A percentile compares a stretch with the other conserved stretches of the same genome.
These are phyloP conservation scores for Aureobasidium vineae DNA, from an alignment of 2,329 filamentous ascomycete genomes.

Conservation along the genomic window DNA sequence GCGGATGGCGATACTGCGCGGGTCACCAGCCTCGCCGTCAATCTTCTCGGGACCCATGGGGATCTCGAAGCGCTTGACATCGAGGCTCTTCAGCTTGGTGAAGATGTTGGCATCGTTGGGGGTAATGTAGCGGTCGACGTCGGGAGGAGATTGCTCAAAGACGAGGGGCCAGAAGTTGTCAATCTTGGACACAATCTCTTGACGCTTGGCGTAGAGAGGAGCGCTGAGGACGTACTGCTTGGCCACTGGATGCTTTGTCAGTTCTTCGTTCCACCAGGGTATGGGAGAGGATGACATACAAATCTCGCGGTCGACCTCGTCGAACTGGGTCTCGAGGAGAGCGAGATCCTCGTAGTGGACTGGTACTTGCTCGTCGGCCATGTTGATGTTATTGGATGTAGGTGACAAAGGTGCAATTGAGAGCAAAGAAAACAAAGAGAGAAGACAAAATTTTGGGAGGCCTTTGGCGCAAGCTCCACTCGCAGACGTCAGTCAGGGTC, in stretches of 20 bases:
- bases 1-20: constrained; percentile 72
- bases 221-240: constrained; percentile 66
- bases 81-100: constrained; percentile 65
- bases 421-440: background rate
- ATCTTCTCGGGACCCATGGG: constrained; percentile 43
- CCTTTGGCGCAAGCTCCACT: constrained; percentile 15
- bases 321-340: constrained; percentile 78
- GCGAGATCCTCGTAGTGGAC: constrained; percentile 74
- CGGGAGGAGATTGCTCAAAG: constrained; percentile 78
- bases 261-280: background rate
- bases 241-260: constrained; percentile 56
- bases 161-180: constrained; percentile 94
- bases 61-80: constrained; percentile 78
- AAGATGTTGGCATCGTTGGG: constrained; percentile 74
- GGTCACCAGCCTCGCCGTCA: constrained; percentile 63
- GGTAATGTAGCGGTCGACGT: constrained; percentile 86
- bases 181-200: constrained; percentile 67
- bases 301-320: constrained; percentile 77
- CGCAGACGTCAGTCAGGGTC: constrained; percentile 11
- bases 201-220: constrained; percentile 74
- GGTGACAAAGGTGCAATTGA: background rate
- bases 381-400: background rate
- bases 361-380: constrained; percentile 26
- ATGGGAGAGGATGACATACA: constrained; percentile 56
- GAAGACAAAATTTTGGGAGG: constrained; percentile 6